These are phyloP conservation scores for Fagopyrum homotropicum DNA, from an alignment of 148 eudicot species.

Conservation along the genomic window DNA sequence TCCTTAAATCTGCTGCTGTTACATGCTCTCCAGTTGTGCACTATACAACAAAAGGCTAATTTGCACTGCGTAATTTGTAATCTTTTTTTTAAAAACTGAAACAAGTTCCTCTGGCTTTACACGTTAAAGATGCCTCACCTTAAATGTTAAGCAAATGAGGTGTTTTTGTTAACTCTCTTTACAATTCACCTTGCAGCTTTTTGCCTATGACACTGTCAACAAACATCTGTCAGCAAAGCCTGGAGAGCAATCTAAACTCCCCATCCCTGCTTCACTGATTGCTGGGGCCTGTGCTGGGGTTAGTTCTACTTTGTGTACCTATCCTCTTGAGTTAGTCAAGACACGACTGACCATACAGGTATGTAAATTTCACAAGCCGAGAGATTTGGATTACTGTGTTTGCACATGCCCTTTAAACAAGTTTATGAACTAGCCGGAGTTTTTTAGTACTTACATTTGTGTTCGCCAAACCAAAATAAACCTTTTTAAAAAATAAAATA, in stretches of 20 bases:
- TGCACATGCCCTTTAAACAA: too few relatives aligned
- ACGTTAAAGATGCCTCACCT: too few relatives aligned
- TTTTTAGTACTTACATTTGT: too few relatives aligned
- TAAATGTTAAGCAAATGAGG: too few relatives aligned
- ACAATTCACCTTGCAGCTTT: constrained; percentile 43
- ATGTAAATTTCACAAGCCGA: neutral
- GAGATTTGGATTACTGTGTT: too few relatives aligned
- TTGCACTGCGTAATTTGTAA: neutral
- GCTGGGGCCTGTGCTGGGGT: constrained; percentile 98
- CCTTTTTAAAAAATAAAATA: too few relatives aligned
- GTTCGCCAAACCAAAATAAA: too few relatives aligned
- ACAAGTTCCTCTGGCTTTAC: neutral
- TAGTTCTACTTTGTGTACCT: constrained; percentile 72
- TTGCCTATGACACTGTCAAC: constrained; percentile 85
- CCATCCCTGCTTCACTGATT: constrained; percentile 71
- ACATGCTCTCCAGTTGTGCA: neutral
- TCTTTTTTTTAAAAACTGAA: neutral
- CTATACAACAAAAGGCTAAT: neutral
- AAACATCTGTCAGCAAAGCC: constrained; percentile 64
- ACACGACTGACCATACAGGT: constrained; percentile 97
- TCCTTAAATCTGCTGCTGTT: neutral
- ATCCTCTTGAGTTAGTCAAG: constrained; percentile 96
- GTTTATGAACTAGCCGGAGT: too few relatives aligned
- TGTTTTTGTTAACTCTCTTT: neutral
- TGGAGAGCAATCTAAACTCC: constrained; percentile 65